Conservation (phyloP, 805 yeast genomes). For the Candida corydali region DNA sequence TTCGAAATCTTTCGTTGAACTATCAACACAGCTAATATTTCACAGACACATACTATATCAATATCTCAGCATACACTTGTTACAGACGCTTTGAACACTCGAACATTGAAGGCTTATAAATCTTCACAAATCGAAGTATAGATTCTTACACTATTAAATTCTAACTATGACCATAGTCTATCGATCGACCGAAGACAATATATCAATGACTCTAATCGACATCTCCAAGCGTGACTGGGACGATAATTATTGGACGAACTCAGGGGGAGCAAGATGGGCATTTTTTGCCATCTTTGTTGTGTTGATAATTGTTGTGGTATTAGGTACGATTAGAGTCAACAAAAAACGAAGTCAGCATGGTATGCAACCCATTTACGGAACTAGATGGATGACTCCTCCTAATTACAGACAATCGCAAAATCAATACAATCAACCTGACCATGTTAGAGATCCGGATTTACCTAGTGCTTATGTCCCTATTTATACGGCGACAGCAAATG, state of each 20-base stretch:
- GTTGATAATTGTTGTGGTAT: constrained; percentile 41
- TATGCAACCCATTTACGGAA: constrained; percentile 62
- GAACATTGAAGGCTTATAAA: no score
- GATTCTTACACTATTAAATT: no score
- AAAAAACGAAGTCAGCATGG: constrained; percentile 47
- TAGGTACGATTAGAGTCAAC: constrained; percentile 53
- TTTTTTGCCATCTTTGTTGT: constrained; percentile 59
- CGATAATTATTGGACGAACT: constrained; percentile 12
- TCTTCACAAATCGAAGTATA: no score
- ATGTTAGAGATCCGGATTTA: constrained; percentile 36
- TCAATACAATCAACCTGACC: constrained; percentile 44
- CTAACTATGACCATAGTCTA: no score
- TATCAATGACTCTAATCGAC: no score
- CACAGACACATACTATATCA: no score
- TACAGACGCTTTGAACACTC: no score
- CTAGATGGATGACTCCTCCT: constrained; percentile 88
- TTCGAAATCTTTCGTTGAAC: no score
- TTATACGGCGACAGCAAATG: constrained; percentile 63
- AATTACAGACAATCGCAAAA: constrained; percentile 63
- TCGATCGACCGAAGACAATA: no score
- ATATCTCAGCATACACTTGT: no score
- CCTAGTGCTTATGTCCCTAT: constrained; percentile 56
- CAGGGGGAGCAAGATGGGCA: constrained; percentile 55
- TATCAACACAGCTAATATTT: no score
- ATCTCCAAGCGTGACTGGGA: constrained; percentile 16